Evolutionary conservation across 2,329 filamentous ascomycete genomes (phyloP), one percentile per base, ranked within the genome.

Genomic region (Nothophaeocryptopus gaeumannii): DNA sequence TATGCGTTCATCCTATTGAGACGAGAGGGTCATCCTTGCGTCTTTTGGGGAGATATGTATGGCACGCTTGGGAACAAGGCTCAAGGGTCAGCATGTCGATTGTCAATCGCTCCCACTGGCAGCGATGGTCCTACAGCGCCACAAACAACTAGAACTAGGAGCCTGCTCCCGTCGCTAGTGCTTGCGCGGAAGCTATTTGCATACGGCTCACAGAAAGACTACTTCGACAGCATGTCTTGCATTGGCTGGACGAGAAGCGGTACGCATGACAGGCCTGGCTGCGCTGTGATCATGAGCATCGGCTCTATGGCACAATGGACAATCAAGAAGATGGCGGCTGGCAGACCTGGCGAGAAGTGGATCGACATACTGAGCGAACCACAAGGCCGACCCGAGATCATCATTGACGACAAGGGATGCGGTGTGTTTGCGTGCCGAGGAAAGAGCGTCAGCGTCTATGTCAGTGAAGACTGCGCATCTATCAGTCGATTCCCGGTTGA

Each of bases 11-110:
- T 89, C 47, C 78, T 90, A 1, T 79, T 89, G 20, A 78, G 83
- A 10, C 68, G 75, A 42, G 72, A 79, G 31, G 84, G 84, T 12
- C 77, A 81, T 26, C 85, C 85, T 0, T 87, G 82, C 58, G 71
- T 87, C 32, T 89, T 89, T 65, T 88, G 83, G 63, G 83, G 84
- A 16, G 84, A 88, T 61, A 65, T 88, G 1, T 86, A 85, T 65
- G 84, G 84, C 15, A 81, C 83, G 41, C 42, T 38, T 15, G 46
- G 46, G 29, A 71, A 77, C 20, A 71, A 74, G n/a, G 71, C 76
- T 3, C 74, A 78, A 50, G 70, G 69, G 3, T 81, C 81, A 38
- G 60, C 61, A 12, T 68, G 57, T 32, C 45, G 50, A 16, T 13
- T 35, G 4, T 39, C 54, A 7, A 12, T 47, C 32, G 10, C 20